Percentiles rank a stretch among this genome's conserved stretches.
phyloP scores from a whole-genome alignment of 2,329 filamentous ascomycete genomes.

The Amauroascus niger region DNA sequence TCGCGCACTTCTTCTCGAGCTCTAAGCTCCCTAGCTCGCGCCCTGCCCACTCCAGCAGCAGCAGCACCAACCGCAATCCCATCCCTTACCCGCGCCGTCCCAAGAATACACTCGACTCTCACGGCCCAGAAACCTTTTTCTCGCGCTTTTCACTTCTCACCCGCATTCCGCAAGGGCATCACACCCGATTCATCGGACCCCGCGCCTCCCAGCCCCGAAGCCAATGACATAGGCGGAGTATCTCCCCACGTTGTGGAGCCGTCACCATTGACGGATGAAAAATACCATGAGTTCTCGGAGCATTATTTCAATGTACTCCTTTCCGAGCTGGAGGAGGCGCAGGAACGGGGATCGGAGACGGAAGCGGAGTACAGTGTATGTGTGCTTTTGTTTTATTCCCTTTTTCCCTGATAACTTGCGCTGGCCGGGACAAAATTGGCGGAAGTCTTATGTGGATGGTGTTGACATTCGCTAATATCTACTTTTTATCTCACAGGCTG shows the following conservation, averaged over 20 bases:
- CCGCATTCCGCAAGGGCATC: constrained; percentile 41
- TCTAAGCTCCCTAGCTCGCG: constrained; percentile 23
- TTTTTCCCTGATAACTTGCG: no score
- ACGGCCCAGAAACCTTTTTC: constrained; percentile 1
- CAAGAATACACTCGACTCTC: constrained; percentile 10
- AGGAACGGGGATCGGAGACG: constrained; percentile 62
- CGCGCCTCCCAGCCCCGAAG: constrained; percentile 31
- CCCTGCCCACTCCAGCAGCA: constrained; percentile 15
- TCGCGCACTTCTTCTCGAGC: constrained; percentile 37
- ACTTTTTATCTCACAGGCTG: constrained; percentile 49
- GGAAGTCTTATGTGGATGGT: no score
- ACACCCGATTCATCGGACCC: constrained; percentile 52
- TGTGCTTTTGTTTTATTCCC: no score
- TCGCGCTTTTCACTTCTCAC: constrained; percentile 31
- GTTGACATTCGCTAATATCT: background rate
- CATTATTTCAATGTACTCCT: constrained; percentile 57
- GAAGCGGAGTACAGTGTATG: constrained; percentile 85
- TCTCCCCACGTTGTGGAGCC: constrained; percentile 42
- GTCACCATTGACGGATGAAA: constrained; percentile 55
- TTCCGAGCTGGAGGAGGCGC: constrained; percentile 57
- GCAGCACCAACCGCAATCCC: no score
- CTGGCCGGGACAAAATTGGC: background rate
- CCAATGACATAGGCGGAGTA: constrained; percentile 36
- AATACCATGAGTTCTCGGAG: constrained; percentile 73
- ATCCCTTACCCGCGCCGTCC: no score